Percentiles rank a stretch among this genome's conserved stretches.
These are phyloP conservation scores for Leptographium wingfieldii DNA, from an alignment of 2,329 filamentous ascomycete species.

Conservation along the genomic window DNA sequence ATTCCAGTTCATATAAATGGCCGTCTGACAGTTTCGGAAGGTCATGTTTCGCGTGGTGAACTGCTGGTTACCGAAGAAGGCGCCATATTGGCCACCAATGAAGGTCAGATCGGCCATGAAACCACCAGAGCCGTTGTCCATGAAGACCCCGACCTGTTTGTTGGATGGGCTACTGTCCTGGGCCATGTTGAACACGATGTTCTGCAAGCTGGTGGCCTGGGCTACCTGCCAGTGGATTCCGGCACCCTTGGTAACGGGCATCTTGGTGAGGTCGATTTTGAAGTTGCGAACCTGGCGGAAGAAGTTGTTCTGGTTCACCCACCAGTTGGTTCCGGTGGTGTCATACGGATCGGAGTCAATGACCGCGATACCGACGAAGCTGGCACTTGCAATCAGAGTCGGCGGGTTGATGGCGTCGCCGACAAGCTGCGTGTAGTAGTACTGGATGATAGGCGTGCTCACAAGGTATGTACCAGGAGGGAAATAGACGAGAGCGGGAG, in stretches of 20 bases:
- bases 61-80: slow-evolving; percentile 76
- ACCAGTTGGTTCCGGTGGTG: slow-evolving; percentile 56
- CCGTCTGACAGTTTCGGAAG: slow-evolving; percentile 73
- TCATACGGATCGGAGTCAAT: slow-evolving; percentile 83
- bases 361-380: slow-evolving; percentile 75
- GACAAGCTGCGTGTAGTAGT: slow-evolving; percentile 89
- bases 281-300: slow-evolving; percentile 76
- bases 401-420: slow-evolving; percentile 65
- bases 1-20: slow-evolving; percentile 84
- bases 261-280: slow-evolving; percentile 59
- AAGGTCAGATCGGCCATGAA: slow-evolving; percentile 77
- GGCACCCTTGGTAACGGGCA: slow-evolving; percentile 47
- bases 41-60: slow-evolving; percentile 74
- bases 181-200: slow-evolving; percentile 70
- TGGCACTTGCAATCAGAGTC: slow-evolving; percentile 57
- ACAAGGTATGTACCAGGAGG: slow-evolving; percentile 78
- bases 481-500: slow-evolving; percentile 84
- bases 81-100: slow-evolving; percentile 67
- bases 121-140: slow-evolving; percentile 74
- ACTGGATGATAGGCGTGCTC: slow-evolving; percentile 64
- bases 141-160: slow-evolving; percentile 66
- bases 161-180: slow-evolving; percentile 51
- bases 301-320: slow-evolving; percentile 73
- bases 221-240: slow-evolving; percentile 79
- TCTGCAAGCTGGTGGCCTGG: slow-evolving; percentile 70